These are phyloP conservation scores for Bolboschoenoplectus hybrid DNA, from an alignment of 202 grass and related monocot species.

Conservation along the genomic window DNA sequence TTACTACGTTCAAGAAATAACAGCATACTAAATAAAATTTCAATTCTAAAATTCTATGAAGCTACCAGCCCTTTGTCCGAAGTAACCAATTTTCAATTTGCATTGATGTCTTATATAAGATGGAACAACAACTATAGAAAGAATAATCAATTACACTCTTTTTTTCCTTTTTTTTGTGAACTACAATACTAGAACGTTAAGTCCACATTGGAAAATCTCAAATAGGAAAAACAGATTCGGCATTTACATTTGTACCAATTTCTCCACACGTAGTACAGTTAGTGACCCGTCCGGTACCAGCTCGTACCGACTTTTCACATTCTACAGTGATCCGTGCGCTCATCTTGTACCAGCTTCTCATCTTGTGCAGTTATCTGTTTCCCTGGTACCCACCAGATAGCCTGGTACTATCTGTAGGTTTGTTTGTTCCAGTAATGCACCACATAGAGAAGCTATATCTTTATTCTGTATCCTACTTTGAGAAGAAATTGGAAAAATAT, in stretches of 20 bases:
- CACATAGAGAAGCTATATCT: not conserved
- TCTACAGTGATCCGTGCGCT: not conserved
- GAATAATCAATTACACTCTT: not conserved
- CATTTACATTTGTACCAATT: not conserved
- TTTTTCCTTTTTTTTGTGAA: not conserved
- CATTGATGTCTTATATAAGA: not conserved
- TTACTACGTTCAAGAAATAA: not conserved
- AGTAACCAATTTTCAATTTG: not conserved
- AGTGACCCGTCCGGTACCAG: not conserved
- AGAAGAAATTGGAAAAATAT: not conserved
- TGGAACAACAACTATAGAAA: not conserved
- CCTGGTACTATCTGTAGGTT: too few relatives aligned
- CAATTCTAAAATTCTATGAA: not conserved
- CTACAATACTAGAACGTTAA: not conserved
- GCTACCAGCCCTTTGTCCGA: not conserved
- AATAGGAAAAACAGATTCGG: not conserved
- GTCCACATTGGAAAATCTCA: not conserved
- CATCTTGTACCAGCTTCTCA: not conserved
- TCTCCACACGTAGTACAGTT: too few relatives aligned
- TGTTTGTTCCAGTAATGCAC: too few relatives aligned
- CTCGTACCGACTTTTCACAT: not conserved
- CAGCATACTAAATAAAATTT: not conserved
- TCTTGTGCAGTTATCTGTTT: not conserved
- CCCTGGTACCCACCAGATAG: too few relatives aligned
- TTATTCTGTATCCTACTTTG: not conserved